Evolutionary conservation across 306 rosid genomes (phyloP).

Genomic region (Medicago lupulina): DNA sequence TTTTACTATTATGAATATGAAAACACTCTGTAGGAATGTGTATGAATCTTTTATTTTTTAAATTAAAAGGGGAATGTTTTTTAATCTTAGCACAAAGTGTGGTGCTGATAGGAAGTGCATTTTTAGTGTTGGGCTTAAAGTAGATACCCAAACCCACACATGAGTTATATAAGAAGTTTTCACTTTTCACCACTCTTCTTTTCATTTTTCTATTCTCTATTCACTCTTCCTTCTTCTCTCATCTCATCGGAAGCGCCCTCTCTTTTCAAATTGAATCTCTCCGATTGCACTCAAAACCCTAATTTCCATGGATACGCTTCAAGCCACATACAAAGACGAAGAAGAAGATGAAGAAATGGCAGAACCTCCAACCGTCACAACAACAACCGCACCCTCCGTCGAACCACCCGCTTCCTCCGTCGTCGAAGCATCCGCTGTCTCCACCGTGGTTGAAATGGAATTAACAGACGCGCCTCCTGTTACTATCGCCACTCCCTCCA

Average conservation of each 20-base stretch:
- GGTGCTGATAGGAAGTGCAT: neutral
- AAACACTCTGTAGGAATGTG: too few species aligned
- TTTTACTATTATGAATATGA: too few species aligned
- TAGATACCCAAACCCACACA: neutral
- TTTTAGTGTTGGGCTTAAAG: neutral
- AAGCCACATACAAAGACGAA: conserved; percentile 77
- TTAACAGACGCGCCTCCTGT: conserved; percentile 37
- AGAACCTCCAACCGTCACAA: conserved; percentile 40
- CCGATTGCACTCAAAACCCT: conserved; percentile 17
- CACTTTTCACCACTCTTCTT: neutral
- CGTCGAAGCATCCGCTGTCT: neutral
- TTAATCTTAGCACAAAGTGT: neutral
- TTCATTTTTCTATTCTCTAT: neutral
- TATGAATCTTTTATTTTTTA: too few species aligned
- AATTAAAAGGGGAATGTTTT: too few species aligned
- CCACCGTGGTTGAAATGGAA: conserved; percentile 37
- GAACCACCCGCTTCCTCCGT: neutral
- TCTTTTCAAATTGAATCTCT: conserved; percentile 6
- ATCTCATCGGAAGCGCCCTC: conserved; percentile 22
- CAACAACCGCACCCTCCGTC: neutral
- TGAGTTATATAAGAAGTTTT: neutral
- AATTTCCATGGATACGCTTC: conserved; percentile 67
- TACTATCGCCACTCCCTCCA: conserved; percentile 48
- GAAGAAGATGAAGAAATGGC: conserved; percentile 73
- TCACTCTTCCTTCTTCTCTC: neutral